Conservation (phyloP, 2,329 filamentous ascomycete genomes). For the Fusarium fracticaudum region DNA sequence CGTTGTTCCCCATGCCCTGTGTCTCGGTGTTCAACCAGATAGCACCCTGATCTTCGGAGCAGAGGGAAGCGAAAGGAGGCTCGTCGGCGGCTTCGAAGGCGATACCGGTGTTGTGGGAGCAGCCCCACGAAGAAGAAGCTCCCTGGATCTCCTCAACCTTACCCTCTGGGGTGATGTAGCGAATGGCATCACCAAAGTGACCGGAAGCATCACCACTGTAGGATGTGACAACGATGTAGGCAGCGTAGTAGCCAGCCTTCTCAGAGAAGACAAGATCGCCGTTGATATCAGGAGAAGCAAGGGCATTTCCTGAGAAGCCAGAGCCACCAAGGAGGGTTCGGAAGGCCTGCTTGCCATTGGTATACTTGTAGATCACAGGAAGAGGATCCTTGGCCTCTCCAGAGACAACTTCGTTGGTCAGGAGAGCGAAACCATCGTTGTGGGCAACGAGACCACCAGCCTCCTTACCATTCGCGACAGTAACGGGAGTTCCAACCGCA, state of each 20-base stretch:
- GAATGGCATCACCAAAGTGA: slow-evolving; percentile 65
- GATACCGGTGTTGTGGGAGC: slow-evolving; percentile 72
- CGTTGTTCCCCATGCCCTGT: slow-evolving; percentile 62
- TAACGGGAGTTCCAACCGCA: slow-evolving; percentile 61
- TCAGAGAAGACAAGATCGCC: slow-evolving; percentile 70
- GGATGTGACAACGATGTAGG: slow-evolving; percentile 69
- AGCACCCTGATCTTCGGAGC: slow-evolving; percentile 69
- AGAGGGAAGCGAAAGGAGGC: slow-evolving; percentile 66
- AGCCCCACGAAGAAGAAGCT: slow-evolving; percentile 67
- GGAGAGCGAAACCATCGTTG: slow-evolving; percentile 70
- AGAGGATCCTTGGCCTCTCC: slow-evolving; percentile 63
- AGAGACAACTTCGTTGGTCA: slow-evolving; percentile 66
- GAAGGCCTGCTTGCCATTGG: slow-evolving; percentile 63
- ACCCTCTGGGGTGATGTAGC: slow-evolving; percentile 59
- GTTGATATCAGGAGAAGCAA: slow-evolving; percentile 68
- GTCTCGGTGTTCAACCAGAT: slow-evolving; percentile 72
- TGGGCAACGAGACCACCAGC: slow-evolving; percentile 70
- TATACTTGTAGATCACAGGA: slow-evolving; percentile 68
- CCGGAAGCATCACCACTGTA: slow-evolving; percentile 64
- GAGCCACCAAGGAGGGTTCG: slow-evolving; percentile 69
- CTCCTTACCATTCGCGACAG: slow-evolving; percentile 64
- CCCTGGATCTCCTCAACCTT: slow-evolving; percentile 60
- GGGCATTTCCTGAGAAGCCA: slow-evolving; percentile 58
- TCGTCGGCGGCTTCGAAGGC: slow-evolving; percentile 68
- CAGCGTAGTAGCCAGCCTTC: slow-evolving; percentile 64